Conservation (phyloP, 176 grass and related monocot genomes). For the Bonia amplexicaulis region DNA sequence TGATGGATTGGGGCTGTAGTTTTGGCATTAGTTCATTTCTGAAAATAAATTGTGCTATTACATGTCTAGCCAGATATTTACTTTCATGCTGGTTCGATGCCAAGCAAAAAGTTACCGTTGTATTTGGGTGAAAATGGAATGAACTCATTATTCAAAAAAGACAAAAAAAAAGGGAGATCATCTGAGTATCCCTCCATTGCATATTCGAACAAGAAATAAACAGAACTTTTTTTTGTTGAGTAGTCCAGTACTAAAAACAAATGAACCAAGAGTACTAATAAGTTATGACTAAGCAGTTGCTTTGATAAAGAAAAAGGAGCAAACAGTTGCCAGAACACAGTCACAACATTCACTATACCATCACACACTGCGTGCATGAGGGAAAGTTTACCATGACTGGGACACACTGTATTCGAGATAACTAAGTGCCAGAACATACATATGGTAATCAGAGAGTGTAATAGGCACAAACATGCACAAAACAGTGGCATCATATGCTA, state of each 20-base stretch:
- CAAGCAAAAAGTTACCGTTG: neutral
- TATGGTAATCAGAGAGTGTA: neutral
- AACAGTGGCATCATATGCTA: neutral
- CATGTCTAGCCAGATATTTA: neutral
- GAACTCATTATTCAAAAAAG: neutral
- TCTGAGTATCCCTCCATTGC: neutral
- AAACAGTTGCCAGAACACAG: neutral
- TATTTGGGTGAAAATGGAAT: neutral
- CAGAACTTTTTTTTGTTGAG: neutral
- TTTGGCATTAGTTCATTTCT: neutral
- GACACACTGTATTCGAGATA: neutral
- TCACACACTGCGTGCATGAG: neutral
- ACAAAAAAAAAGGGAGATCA: neutral
- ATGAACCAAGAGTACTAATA: neutral
- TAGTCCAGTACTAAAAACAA: neutral
- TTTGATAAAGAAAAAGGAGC: neutral
- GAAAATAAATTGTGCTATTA: neutral
- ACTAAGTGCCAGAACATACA: neutral
- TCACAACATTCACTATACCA: neutral
- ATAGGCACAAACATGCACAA: neutral
- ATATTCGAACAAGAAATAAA: neutral
- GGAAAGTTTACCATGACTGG: neutral
- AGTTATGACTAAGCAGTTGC: neutral
- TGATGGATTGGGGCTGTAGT: neutral
- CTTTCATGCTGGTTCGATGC: neutral